Evolutionary conservation across 495 filamentous ascomycete genomes (phyloP).

Genomic region (Amorphotheca resinae): DNA sequence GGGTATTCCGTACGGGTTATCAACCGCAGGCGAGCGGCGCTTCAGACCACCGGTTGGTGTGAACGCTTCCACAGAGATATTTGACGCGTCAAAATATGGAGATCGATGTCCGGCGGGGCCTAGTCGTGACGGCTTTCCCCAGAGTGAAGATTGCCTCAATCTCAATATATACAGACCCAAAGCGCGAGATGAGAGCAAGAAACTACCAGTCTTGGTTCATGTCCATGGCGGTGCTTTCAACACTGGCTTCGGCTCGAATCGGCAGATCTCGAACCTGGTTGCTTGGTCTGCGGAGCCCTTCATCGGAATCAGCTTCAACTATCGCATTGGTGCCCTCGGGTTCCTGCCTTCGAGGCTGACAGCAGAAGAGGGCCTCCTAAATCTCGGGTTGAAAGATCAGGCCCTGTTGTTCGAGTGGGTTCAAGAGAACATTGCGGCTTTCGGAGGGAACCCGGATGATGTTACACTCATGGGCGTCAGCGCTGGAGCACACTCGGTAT

Average conservation of each 20-base stretch:
- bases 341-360: constrained; percentile 45
- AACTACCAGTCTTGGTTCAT: constrained; percentile 48
- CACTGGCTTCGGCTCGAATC: constrained; percentile 27
- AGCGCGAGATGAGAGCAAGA: constrained; percentile 12
- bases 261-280: constrained; percentile 39
- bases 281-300: constrained; percentile 40
- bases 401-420: constrained; percentile 53
- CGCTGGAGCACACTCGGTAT: constrained; percentile 42
- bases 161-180: constrained; percentile 31
- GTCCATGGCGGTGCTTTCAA: constrained; percentile 45
- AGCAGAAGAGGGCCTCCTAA: constrained; percentile 44
- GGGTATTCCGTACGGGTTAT: constrained; percentile 49
- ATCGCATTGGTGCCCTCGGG: constrained; percentile 54
- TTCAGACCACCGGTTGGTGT: constrained; percentile 39
- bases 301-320: constrained; percentile 54
- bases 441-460: constrained; percentile 50
- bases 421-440: constrained; percentile 41
- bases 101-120: constrained; percentile 28
- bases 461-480: constrained; percentile 56
- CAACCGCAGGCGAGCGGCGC: constrained; percentile 40
- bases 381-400: constrained; percentile 61
- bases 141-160: constrained; percentile 40
- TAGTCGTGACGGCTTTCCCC: constrained; percentile 9
- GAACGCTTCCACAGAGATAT: constrained; percentile 19
- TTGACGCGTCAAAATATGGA: constrained; percentile 35